Conservation (phyloP, 805 yeast species). For the Lipomyces starkeyi region DNA sequence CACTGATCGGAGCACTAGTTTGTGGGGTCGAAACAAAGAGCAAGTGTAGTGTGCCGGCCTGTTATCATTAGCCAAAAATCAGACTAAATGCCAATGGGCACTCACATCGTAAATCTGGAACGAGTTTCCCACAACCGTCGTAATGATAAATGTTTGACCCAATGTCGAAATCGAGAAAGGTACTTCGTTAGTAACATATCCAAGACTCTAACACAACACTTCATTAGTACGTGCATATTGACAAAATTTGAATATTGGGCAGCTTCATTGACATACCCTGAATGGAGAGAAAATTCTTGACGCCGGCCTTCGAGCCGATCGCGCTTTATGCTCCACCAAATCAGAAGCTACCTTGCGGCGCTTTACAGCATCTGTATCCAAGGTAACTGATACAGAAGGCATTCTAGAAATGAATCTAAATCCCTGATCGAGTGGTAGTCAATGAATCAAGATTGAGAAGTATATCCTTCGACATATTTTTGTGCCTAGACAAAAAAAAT, state of each 20-base stretch:
- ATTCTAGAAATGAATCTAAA: constrained; percentile 3
- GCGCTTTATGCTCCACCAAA: not conserved
- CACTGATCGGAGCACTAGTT: constrained; percentile 71
- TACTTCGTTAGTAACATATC: constrained; percentile 82
- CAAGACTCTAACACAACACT: constrained; percentile 53
- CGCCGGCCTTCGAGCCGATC: constrained; percentile 31
- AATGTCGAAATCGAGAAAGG: constrained; percentile 90
- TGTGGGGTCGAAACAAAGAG: constrained; percentile 84
- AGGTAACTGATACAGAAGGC: constrained; percentile 23
- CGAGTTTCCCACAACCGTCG: constrained; percentile 85
- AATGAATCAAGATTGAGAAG: not conserved
- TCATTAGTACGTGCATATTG: not conserved
- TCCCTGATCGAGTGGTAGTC: not conserved
- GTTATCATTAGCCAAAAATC: constrained; percentile 39
- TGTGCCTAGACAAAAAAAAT: not conserved
- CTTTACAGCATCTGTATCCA: constrained; percentile 18
- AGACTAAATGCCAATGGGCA: not conserved
- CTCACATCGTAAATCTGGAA: constrained; percentile 88
- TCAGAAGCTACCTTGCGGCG: constrained; percentile 24
- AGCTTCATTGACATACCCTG: constrained; percentile 53
- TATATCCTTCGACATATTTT: not conserved
- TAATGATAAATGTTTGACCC: constrained; percentile 86
- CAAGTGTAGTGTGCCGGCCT: constrained; percentile 70
- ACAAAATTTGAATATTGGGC: not conserved
- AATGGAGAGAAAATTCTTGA: constrained; percentile 84